phyloP scores from a whole-genome alignment of 164 flowering plant genomes.

The Litsea cubeba region DNA sequence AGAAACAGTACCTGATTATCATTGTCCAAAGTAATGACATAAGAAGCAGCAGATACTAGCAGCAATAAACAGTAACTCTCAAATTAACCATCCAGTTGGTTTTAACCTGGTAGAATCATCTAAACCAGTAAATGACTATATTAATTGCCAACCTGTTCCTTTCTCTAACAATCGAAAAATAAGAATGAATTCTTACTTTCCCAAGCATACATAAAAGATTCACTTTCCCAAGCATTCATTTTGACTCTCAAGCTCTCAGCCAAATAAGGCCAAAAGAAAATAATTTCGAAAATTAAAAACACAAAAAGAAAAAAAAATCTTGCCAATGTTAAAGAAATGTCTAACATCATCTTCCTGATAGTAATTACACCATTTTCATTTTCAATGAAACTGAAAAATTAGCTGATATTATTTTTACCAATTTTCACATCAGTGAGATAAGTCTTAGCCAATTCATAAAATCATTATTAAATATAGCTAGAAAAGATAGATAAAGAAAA shows the following conservation, averaged over 20 bases:
- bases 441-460: neutral
- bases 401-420: neutral
- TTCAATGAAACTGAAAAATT: neutral
- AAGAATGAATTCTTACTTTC: neutral
- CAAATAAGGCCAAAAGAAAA: neutral
- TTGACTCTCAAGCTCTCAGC: neutral
- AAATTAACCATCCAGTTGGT: neutral
- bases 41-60: slow-evolving; percentile 5
- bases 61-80: neutral
- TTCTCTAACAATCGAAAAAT: neutral
- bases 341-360: neutral
- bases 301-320: no score
- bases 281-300: no score
- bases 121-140: neutral
- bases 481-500: neutral
- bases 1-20: slow-evolving; percentile 48
- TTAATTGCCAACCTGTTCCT: neutral
- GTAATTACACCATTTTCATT: neutral
- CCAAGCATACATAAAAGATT: neutral
- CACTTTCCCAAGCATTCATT: neutral
- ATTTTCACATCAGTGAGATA: neutral
- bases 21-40: slow-evolving; percentile 3
- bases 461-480: neutral
- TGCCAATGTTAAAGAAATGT: neutral
- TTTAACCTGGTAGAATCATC: neutral